Evolutionary conservation across 139 green algal species (phyloP), one percentile per base, ranked within the genome.

Genomic region (Tetraselmis chui): DNA sequence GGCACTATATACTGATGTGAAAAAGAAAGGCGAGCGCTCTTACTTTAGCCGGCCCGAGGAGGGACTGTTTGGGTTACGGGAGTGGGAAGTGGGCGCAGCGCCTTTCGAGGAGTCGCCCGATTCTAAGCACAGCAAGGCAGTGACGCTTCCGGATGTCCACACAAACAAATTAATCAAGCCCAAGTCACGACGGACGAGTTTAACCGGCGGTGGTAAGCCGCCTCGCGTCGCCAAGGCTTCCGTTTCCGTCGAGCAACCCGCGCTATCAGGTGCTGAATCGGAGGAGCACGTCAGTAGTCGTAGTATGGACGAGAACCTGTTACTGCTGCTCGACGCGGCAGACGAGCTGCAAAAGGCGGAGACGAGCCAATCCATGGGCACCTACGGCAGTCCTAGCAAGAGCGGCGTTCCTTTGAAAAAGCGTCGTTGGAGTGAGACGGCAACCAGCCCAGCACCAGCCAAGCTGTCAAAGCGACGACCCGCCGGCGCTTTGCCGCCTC

Each of bases 1-100:
- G 1, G 92, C 92, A 1, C 79, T 97, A 32, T 97, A 96, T 85
- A 96, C 93, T 0, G 93, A 97, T 79, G 89, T 97, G 27, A 96
- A 96, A 87, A 86, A 89, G 1, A 94, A 92, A 84, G 89, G 88
- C n/a, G 86, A 85, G 0, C 83, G 87, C 30, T 93, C 88, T 26
- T 81, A 90, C 29, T 95, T 95, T 82, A 90, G 94, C 80, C 87
- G 91, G 29, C 93, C 93, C 2, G 90, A 92, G 32, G 93, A 96
- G 76, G 93, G 93, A 25, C 79, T 95, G n/a, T 97, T 97, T 87
- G 93, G 93, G 25, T 88, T 97, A 45, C 83, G 91, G 0, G 92
- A 94, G 84, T 97, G 93, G 93, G 88, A 92, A 0, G 89, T 90
- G 18, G 86, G 89, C 84, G 89, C 88, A 2, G 92, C 92, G 45